phyloP scores from a whole-genome alignment of 345 rosid species.

The Hirschfeldia incana region DNA sequence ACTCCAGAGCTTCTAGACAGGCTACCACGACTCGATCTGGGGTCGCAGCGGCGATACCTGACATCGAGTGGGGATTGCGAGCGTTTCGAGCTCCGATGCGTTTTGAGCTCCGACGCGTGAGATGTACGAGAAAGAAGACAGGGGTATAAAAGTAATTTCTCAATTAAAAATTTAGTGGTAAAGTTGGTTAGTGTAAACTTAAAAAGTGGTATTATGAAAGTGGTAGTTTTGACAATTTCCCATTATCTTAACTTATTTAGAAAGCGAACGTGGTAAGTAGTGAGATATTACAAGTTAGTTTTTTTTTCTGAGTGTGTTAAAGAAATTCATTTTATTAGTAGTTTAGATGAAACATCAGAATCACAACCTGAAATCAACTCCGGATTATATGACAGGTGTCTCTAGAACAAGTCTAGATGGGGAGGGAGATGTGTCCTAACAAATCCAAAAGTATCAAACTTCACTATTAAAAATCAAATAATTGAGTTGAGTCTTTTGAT shows the following conservation, averaged over 20 bases:
- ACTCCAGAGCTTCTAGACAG: too few relatives aligned
- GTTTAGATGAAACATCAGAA: neutral
- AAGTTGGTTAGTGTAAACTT: too few relatives aligned
- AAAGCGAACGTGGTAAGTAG: neutral
- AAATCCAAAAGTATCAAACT: slow-evolving; percentile 11
- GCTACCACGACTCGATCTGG: too few relatives aligned
- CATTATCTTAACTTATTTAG: neutral
- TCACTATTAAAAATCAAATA: neutral
- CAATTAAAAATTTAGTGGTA: too few relatives aligned
- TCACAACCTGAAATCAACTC: neutral
- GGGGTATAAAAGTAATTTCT: too few relatives aligned
- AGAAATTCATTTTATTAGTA: slow-evolving; percentile 1
- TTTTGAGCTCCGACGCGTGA: too few relatives aligned
- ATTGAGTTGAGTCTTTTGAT: neutral
- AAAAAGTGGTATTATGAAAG: too few relatives aligned
- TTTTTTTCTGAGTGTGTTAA: neutral
- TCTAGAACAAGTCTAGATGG: slow-evolving; percentile 7
- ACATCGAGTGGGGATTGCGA: too few relatives aligned
- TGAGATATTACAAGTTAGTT: neutral
- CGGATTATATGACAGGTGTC: slow-evolving; percentile 8
- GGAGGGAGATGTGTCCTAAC: slow-evolving; percentile 6
- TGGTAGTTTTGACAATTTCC: too few relatives aligned
- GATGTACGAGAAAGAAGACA: too few relatives aligned
- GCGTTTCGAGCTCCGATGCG: too few relatives aligned
- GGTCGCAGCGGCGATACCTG: too few relatives aligned